Percentiles rank a stretch among this genome's conserved stretches.
Evolutionary conservation across 305 asterid species (phyloP).

Genomic region (Fraxinus nigra): DNA sequence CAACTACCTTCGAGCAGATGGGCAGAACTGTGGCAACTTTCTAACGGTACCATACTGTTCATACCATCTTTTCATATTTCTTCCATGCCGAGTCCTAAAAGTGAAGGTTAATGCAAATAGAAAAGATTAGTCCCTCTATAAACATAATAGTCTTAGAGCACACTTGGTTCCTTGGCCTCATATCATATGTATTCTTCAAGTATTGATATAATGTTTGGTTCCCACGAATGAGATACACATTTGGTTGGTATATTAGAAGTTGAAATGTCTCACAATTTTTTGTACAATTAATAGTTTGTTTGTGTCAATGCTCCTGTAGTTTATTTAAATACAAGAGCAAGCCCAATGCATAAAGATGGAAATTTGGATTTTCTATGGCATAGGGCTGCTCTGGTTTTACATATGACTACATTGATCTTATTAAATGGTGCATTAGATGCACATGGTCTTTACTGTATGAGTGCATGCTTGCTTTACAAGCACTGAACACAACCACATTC

Average conservation of each 20-base stretch:
- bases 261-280: not conserved
- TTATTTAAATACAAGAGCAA: not conserved
- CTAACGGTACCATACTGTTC: not conserved
- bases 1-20: constrained; percentile 2
- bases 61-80: not conserved
- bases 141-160: not conserved
- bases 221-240: not conserved
- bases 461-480: not conserved
- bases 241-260: not conserved
- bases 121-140: not conserved
- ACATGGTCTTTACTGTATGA: not conserved
- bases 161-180: not conserved
- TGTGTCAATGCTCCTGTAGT: not conserved
- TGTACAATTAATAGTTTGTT: not conserved
- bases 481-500: not conserved
- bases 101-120: not conserved
- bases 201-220: not conserved
- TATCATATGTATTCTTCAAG: not conserved
- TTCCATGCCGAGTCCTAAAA: not conserved
- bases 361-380: not conserved
- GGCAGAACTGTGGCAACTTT: constrained; percentile 9
- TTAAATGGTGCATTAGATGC: not conserved
- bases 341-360: not conserved
- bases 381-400: not conserved
- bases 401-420: not conserved